These are phyloP conservation scores for Cryptococcus maquisensis DNA, from an alignment of 1,284 basidiomycete species.

Conservation along the genomic window DNA sequence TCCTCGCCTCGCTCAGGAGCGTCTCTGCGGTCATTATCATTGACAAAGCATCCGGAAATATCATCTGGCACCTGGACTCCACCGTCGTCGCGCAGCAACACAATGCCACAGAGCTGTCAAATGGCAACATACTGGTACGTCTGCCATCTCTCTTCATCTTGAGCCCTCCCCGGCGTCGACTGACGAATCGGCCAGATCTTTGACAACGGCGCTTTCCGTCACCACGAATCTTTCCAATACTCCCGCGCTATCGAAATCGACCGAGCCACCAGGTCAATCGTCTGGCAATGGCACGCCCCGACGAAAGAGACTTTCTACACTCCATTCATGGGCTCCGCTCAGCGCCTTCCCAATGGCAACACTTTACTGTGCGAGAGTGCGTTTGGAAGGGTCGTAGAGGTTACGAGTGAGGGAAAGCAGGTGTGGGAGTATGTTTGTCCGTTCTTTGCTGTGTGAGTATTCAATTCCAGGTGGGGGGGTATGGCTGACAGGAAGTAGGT, in stretches of 20 bases:
- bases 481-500: background rate
- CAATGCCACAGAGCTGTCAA: slow-evolving; percentile 19
- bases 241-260: slow-evolving; percentile 20
- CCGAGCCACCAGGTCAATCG: slow-evolving; percentile 16
- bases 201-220: slow-evolving; percentile 21
- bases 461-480: background rate
- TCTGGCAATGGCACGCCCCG: slow-evolving; percentile 19
- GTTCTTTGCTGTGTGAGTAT: slow-evolving; percentile 9
- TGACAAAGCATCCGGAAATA: slow-evolving; percentile 14
- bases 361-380: slow-evolving; percentile 18
- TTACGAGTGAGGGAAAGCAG: slow-evolving; percentile 10
- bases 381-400: slow-evolving; percentile 16
- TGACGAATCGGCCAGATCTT: slow-evolving; percentile 10
- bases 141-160: background rate
- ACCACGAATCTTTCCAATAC: slow-evolving; percentile 16
- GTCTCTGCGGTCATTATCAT: slow-evolving; percentile 24
- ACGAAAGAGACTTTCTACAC: slow-evolving; percentile 22
- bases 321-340: slow-evolving; percentile 22
- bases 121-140: slow-evolving; percentile 19
- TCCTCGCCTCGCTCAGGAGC: slow-evolving; percentile 17
- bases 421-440: slow-evolving; percentile 24
- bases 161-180: background rate
- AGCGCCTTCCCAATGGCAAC: slow-evolving; percentile 20
- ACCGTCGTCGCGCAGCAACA: slow-evolving; percentile 20
- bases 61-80: slow-evolving; percentile 23